Base-by-base conservation (phyloP, 176 grass and related monocot genomes). In the Musa troglodytarum region DNA sequence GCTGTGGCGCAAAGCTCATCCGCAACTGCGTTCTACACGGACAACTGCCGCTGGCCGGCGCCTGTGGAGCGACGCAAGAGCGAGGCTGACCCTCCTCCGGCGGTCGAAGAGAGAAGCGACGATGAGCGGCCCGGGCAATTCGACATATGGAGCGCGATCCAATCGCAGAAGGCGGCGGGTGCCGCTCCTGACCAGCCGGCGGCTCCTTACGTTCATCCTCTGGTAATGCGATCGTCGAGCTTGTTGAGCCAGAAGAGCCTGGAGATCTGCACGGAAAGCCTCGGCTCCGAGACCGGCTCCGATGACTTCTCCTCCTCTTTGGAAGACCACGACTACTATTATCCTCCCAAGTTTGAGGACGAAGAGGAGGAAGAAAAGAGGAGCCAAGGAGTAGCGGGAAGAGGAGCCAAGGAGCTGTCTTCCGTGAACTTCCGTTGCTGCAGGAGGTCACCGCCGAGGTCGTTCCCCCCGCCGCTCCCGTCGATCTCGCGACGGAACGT, bases 171-270 rank as follows among this genome's bases (percentile, higher is more conserved):
- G 50, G 63, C 28, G 53, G 8, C 66, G 14, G 25, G 11, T 0
- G 59, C 21, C 53, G 26, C 23, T 53, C 54, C 75, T 56, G 80
- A 76, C 14, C 62, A 66, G 16, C 76, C 74, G 9, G 1, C 68
- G 34, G 65, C 77, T 71, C 86, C 82, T 26, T 99, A 94, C 68
- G 84, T 87, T 52, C 88, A 87, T 68, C 88, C 90, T 20, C 77
- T 83, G 11, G 54, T 83, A 57, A 77, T 82, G 56, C 83, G 80
- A 2, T 97, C 90, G 17, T 93, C 88, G 12, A 87, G 88, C 78
- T 82, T 91, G 20, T 81, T 97, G 85, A 93, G 82, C 88, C 88
- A 90, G 84, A 90, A 85, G 81, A 97, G 90, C 94, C 94, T 97
- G 11, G 83, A 91, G 86, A 69, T 90, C 72, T 97, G 94, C 88